A percentile compares a stretch with the other conserved stretches of the same genome.
These are phyloP conservation scores for Debaryomycetaceae sp. DNA, from an alignment of 1,139 yeast species.

Conservation along the genomic window DNA sequence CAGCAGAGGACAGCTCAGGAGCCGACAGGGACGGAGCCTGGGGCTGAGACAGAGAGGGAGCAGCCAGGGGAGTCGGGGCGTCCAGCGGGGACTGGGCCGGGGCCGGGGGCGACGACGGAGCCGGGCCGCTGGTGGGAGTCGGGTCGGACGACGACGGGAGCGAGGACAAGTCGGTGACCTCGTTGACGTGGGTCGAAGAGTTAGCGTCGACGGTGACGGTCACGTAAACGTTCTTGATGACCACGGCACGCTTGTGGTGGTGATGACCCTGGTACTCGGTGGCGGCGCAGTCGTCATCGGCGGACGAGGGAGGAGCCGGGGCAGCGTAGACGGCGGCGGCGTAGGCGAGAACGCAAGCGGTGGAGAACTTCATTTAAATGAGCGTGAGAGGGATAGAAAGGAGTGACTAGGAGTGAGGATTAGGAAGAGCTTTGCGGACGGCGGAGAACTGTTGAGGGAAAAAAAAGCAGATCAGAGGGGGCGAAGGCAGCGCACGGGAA, in stretches of 20 bases:
- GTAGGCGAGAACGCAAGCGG: conserved; percentile 22
- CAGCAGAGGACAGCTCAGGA: conserved; percentile 7
- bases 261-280: conserved; percentile 46
- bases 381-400: conserved; percentile 3
- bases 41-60: conserved; percentile 14
- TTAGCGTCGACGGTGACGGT: conserved; percentile 63
- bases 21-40: conserved; percentile 4
- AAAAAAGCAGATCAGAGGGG: neutral
- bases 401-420: conserved; percentile 9
- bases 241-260: conserved; percentile 67
- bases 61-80: conserved; percentile 19
- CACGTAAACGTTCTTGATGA: conserved; percentile 71
- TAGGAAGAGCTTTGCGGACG: neutral
- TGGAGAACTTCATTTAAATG: conserved; percentile 19
- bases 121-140: conserved; percentile 6
- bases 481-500: too few relatives aligned
- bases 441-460: too few relatives aligned
- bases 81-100: conserved; percentile 5
- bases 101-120: conserved; percentile 9
- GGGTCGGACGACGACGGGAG: conserved; percentile 7
- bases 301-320: conserved; percentile 19
- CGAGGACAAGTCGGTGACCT: conserved; percentile 4
- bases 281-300: conserved; percentile 26
- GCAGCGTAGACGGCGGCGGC: conserved; percentile 13
- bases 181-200: conserved; percentile 25